Evolutionary conservation across 257 asterid genomes (phyloP).

Genomic region (Nicotiana knightiana): DNA sequence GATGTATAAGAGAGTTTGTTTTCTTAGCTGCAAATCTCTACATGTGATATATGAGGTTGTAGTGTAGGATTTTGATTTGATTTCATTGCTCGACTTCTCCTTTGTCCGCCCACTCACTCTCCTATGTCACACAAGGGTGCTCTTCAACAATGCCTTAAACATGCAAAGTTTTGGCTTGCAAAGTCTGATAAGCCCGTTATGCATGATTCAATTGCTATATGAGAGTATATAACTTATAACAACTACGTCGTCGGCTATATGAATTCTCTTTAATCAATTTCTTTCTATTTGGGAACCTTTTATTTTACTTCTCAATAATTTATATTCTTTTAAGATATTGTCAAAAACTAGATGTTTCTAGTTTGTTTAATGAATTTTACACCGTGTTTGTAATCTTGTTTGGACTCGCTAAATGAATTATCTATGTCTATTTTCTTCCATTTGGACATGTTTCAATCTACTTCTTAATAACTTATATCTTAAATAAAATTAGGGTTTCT

Average conservation of each 20-base stretch:
- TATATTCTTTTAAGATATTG: not conserved
- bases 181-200: conserved; percentile 50
- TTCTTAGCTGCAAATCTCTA: conserved; percentile 20
- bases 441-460: no score
- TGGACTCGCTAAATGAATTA: no score
- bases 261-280: not conserved
- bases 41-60: conserved; percentile 31
- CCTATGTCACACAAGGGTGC: conserved; percentile 59
- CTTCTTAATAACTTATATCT: no score
- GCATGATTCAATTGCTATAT: conserved; percentile 44
- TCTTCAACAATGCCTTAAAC: conserved; percentile 51
- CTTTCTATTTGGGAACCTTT: not conserved
- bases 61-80: conserved; percentile 67
- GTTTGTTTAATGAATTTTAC: no score
- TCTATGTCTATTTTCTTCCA: no score
- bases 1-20: conserved; percentile 26
- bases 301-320: not conserved
- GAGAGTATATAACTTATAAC: conserved; percentile 26
- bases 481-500: no score
- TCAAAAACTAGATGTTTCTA: no score
- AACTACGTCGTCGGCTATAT: no score
- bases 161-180: conserved; percentile 31
- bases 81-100: conserved; percentile 46
- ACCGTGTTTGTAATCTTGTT: no score
- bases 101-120: conserved; percentile 56